phyloP scores from a whole-genome alignment of 148 eudicot species.

The Oxyria digyna region DNA sequence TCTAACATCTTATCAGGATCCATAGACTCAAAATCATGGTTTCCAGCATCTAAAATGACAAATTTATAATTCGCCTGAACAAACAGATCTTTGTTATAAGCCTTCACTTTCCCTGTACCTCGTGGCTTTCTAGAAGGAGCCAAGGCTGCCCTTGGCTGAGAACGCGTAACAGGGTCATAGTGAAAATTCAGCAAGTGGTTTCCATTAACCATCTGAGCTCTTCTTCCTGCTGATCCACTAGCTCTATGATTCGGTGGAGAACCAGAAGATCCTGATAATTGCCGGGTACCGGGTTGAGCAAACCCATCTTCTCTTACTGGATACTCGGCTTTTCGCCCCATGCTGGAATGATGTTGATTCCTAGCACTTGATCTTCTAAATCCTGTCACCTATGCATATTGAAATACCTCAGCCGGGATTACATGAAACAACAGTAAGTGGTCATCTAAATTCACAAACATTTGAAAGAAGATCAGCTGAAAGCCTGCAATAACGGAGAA shows the following conservation, averaged over 20 bases:
- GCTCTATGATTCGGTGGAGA: constrained; percentile 30
- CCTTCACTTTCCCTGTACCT: constrained; percentile 39
- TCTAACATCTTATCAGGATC: constrained; percentile 84
- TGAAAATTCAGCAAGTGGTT: constrained; percentile 95
- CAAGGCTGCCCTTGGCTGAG: constrained; percentile 34
- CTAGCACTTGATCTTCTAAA: constrained; percentile 25
- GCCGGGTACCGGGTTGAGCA: constrained; percentile 22
- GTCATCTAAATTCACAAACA: neutral
- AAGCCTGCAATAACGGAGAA: neutral
- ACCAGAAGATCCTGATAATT: constrained; percentile 15
- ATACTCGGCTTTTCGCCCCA: constrained; percentile 16
- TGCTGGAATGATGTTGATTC: constrained; percentile 20
- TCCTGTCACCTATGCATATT: constrained; percentile 36
- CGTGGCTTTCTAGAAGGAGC: constrained; percentile 50
- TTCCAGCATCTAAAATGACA: constrained; percentile 68
- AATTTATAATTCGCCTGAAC: constrained; percentile 95
- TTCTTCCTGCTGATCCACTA: constrained; percentile 47
- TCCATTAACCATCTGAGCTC: constrained; percentile 52
- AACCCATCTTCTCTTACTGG: constrained; percentile 22
- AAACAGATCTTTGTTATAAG: constrained; percentile 92
- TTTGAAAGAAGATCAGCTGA: neutral
- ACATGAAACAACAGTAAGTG: neutral
- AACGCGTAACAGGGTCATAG: constrained; percentile 69
- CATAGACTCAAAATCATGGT: constrained; percentile 41
- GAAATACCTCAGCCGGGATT: constrained; percentile 3